Base-by-base conservation (phyloP, 148 eudicot species). In the Fagopyrum homotropicum region DNA sequence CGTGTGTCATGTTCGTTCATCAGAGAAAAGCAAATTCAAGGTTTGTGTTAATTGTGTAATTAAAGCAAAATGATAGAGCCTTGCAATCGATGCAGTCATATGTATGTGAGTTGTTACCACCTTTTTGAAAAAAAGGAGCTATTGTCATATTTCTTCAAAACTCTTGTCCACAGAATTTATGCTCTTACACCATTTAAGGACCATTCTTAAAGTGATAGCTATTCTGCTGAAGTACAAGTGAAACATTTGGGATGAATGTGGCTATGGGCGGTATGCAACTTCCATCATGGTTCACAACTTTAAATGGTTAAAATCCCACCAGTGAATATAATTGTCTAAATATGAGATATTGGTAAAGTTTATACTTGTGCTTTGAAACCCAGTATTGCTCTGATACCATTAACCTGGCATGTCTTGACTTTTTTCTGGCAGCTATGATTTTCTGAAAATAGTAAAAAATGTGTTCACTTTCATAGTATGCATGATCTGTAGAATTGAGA, bases 1-100 rank as follows among this genome's bases (percentile, higher is more conserved):
- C 77, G 97, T 92, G 45, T 35, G 96, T 79, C 87, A 93, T 60
- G 98, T 92, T 19, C 88, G 86, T 76, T 95, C 98, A 76, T 73
- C 89, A 17, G 96, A 92, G 59, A 95, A 85, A 81, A 90, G 96
- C 88, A 95, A 95, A 81, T 92, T 95, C 77, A 95, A 95, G 98
- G 98, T 92, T 77, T 80, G 85, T 72, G 40, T 69, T 43, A 14
- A 69, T 19, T 1, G 9, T 17, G 10, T 57, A 6, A 57, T 19
- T 29, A 9, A 43, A 61, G 15, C 43, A 61, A 61, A 29, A 5
- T 9, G 14, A 61, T 29, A 57, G 6, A 57, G 8, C 64, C n/a
- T 57, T 57, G 64, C 3, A n/a, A 7, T 1, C n/a, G 30, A 29
- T 57, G 64, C 10, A 10, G 9, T 57, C 35, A 57, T 57, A 57